Percentiles rank a stretch among this genome's conserved stretches.
Conservation (phyloP, 257 asterid genomes). For the Henckelia pumila region DNA sequence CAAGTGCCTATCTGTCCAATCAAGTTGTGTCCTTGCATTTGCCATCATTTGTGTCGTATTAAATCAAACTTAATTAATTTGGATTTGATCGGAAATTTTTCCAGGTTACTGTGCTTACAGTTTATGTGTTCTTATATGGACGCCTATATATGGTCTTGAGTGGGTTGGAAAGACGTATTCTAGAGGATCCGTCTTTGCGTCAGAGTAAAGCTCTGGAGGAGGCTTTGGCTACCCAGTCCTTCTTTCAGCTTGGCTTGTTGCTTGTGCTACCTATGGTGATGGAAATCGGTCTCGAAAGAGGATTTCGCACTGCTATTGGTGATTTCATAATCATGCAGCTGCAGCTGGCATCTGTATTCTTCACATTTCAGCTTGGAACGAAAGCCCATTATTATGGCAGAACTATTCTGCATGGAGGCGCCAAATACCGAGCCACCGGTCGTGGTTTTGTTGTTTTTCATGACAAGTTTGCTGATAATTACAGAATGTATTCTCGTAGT, state of each 20-base stretch:
- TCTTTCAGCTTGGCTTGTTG: constrained; percentile 83
- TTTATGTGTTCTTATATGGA: constrained; percentile 83
- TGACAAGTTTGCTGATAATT: constrained; percentile 89
- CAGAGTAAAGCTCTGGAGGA: constrained; percentile 74
- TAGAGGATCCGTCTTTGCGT: constrained; percentile 63
- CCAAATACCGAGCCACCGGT: constrained; percentile 90
- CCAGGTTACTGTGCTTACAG: constrained; percentile 86
- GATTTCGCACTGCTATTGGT: constrained; percentile 88
- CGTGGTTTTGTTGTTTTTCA: constrained; percentile 96
- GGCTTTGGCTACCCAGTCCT: constrained; percentile 87
- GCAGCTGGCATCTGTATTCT: constrained; percentile 95
- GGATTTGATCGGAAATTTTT: constrained; percentile 31
- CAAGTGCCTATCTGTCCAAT: background rate
- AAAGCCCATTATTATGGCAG: constrained; percentile 89
- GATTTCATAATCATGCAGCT: constrained; percentile 92
- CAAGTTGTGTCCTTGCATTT: background rate
- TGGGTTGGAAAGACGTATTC: constrained; percentile 78
- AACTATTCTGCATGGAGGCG: constrained; percentile 90
- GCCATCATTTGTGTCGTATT: background rate
- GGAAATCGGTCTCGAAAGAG: constrained; percentile 96
- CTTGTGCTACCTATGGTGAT: constrained; percentile 94
- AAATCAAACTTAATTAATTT: background rate
- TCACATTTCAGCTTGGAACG: constrained; percentile 95
- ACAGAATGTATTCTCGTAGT: constrained; percentile 90
- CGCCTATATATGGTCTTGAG: constrained; percentile 89